phyloP scores from a whole-genome alignment of 1,139 yeast genomes.

The Protomyces arabidopsidicola region DNA sequence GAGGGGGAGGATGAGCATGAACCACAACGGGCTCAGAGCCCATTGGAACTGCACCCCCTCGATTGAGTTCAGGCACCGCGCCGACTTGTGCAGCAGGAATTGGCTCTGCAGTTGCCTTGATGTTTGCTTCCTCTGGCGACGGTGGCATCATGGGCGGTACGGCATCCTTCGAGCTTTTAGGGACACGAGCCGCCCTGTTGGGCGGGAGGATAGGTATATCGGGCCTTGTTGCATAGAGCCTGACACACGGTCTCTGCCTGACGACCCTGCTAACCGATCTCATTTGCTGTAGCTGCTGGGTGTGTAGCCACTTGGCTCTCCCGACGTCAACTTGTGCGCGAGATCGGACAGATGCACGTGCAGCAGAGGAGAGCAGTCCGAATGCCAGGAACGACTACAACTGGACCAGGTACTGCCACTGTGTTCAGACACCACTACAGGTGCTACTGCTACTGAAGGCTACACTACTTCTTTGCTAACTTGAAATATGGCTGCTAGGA shows the following conservation, averaged over 20 bases:
- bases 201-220: conserved; percentile 20
- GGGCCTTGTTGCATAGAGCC: conserved; percentile 16
- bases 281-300: background rate
- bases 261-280: background rate
- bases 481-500: conserved; percentile 46
- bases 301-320: background rate
- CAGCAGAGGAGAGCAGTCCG: too few species aligned
- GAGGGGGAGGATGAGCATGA: background rate
- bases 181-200: background rate
- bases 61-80: background rate
- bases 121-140: background rate
- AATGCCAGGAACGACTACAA: too few species aligned
- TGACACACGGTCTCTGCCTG: background rate
- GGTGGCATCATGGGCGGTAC: conserved; percentile 24
- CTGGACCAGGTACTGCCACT: too few species aligned
- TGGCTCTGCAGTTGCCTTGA: background rate
- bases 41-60: conserved; percentile 12
- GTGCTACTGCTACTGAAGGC: too few species aligned
- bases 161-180: conserved; percentile 1
- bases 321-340: background rate
- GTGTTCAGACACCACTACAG: too few species aligned
- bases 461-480: background rate
- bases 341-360: too few species aligned
- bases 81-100: conserved; percentile 3
- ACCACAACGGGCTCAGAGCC: conserved; percentile 12